These are phyloP conservation scores for Strigomonas culicis DNA, from an alignment of 208 protist species.

Conservation along the genomic window DNA sequence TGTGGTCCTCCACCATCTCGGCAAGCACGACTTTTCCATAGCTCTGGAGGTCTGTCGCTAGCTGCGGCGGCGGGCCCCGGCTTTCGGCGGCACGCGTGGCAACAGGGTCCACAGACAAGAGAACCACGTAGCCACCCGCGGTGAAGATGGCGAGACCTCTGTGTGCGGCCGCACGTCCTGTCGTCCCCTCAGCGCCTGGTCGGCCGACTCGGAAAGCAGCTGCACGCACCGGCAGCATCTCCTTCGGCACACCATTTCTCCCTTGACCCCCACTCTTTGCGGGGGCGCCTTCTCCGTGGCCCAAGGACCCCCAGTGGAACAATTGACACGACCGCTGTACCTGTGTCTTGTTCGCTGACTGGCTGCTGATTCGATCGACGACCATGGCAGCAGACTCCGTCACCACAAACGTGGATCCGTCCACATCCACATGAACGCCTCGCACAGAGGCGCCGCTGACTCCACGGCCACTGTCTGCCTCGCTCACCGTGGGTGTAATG, in stretches of 20 bases:
- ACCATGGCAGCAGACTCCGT: not conserved
- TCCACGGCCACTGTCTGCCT: not conserved
- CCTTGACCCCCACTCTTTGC: too few species aligned
- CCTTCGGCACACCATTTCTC: not conserved
- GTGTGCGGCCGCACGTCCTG: too few species aligned
- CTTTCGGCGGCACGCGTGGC: too few species aligned
- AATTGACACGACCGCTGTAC: too few species aligned
- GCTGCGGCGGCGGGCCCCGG: not conserved
- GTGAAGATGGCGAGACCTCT: not conserved
- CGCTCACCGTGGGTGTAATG: not conserved
- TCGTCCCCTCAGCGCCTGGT: too few species aligned
- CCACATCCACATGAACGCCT: not conserved
- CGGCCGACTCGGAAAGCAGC: too few species aligned
- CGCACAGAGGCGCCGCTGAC: not conserved
- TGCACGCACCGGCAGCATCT: not conserved
- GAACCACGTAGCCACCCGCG: not conserved
- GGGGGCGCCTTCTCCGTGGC: too few species aligned
- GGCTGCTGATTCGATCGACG: too few species aligned
- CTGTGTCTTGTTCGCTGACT: too few species aligned
- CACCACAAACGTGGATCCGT: not conserved
- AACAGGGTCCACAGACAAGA: not conserved
- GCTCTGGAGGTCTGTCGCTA: not conserved
- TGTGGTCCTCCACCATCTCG: not conserved
- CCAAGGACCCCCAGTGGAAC: too few species aligned
- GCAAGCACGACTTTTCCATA: not conserved